Evolutionary conservation across 495 filamentous ascomycete species (phyloP).

Genomic region (Tuber brumale): DNA sequence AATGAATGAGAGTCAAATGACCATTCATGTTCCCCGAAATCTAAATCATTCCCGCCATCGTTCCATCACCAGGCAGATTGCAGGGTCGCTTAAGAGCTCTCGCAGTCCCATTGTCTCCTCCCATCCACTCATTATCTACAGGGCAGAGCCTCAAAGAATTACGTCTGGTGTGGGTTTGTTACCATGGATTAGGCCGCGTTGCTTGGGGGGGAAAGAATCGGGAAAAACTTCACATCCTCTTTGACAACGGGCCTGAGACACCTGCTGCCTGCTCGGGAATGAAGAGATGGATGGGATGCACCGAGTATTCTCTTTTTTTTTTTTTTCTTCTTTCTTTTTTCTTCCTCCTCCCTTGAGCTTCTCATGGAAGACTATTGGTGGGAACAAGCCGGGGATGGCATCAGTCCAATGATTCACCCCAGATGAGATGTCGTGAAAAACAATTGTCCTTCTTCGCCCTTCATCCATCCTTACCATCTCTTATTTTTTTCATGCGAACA

Average conservation of each 20-base stretch:
- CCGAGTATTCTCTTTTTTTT: neutral
- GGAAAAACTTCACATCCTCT: neutral
- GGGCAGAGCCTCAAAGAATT: neutral
- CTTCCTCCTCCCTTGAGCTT: neutral
- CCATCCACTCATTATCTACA: neutral
- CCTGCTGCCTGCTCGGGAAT: neutral
- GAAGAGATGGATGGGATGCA: neutral
- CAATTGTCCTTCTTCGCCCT: neutral
- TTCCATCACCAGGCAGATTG: slow-evolving; percentile 3
- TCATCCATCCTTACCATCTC: neutral
- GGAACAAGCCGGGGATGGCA: neutral
- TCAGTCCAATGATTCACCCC: neutral
- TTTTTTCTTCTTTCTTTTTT: no score
- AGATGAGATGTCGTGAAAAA: neutral
- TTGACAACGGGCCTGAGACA: neutral
- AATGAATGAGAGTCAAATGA: neutral
- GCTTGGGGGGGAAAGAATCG: neutral
- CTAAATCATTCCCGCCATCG: neutral
- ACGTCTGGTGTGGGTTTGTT: slow-evolving; percentile 3
- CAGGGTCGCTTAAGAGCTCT: neutral
- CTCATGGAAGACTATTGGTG: neutral
- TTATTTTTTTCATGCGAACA: neutral
- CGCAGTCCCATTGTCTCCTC: neutral
- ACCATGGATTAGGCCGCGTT: neutral
- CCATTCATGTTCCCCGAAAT: neutral